These are phyloP conservation scores for Prunus campanulata DNA, from an alignment of 306 rosid genomes.

Conservation along the genomic window DNA sequence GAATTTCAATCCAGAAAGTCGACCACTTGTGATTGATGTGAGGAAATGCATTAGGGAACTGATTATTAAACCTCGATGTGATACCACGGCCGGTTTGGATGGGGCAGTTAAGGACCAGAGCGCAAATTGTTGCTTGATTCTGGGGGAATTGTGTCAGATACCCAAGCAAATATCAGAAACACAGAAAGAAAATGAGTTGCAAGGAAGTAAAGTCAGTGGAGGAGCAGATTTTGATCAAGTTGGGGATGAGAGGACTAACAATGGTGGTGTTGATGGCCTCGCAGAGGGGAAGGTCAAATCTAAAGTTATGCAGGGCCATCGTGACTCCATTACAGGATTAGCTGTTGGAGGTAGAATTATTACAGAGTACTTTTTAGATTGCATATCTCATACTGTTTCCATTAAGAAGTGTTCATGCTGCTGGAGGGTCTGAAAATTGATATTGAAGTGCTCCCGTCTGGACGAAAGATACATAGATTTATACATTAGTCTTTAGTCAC, in stretches of 20 bases:
- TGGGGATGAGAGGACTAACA: constrained; percentile 34
- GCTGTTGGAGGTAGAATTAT: constrained; percentile 71
- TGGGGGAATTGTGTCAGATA: constrained; percentile 57
- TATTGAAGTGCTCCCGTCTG: neutral
- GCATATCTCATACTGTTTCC: neutral
- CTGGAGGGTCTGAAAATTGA: neutral
- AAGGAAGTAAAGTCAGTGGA: constrained; percentile 28
- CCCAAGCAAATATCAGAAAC: constrained; percentile 29
- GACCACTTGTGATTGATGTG: constrained; percentile 53
- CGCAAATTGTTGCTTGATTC: constrained; percentile 39
- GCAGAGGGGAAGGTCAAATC: constrained; percentile 54
- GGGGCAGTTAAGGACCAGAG: constrained; percentile 22
- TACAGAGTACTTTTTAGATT: neutral
- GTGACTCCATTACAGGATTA: constrained; percentile 72
- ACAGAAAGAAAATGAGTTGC: constrained; percentile 28
- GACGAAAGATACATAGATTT: neutral
- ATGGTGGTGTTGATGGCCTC: constrained; percentile 38
- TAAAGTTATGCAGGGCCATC: constrained; percentile 72
- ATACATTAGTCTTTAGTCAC: neutral
- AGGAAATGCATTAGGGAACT: constrained; percentile 64
- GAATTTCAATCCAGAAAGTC: constrained; percentile 53
- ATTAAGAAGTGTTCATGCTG: neutral
- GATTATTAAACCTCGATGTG: constrained; percentile 48
- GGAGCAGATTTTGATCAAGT: constrained; percentile 32
- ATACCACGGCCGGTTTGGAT: constrained; percentile 43